These are phyloP conservation scores for Cardamine resedifolia DNA, from an alignment of 345 rosid species.

Conservation along the genomic window DNA sequence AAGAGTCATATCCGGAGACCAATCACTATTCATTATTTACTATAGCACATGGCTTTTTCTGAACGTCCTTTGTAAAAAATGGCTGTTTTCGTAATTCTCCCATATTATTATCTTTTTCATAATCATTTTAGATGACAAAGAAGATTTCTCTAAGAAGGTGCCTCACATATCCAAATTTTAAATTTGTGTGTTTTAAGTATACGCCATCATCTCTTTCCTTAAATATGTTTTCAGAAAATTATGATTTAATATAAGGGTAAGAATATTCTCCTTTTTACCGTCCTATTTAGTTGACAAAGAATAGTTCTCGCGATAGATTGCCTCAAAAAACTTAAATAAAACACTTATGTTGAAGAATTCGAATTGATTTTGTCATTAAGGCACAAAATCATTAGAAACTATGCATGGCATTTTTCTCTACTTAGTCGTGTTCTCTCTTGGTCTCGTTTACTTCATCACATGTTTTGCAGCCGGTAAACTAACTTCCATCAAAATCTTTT, in stretches of 20 bases:
- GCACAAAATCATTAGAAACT: constrained; percentile 20
- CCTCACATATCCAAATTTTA: neutral
- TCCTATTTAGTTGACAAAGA: constrained; percentile 12
- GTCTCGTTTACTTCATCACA: constrained; percentile 49
- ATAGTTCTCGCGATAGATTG: neutral
- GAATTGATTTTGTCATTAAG: constrained; percentile 7
- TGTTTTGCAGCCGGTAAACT: constrained; percentile 64
- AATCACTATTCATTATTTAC: too few species aligned
- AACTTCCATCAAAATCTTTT: neutral
- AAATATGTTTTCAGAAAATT: neutral
- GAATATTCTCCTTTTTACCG: neutral
- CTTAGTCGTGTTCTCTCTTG: constrained; percentile 40
- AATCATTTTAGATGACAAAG: constrained; percentile 6
- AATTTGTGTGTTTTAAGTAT: too few species aligned
- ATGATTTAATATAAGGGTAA: constrained; percentile 15
- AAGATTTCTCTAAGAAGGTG: neutral
- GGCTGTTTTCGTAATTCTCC: too few species aligned
- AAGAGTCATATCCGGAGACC: too few species aligned
- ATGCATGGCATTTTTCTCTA: constrained; percentile 22
- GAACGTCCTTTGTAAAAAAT: too few species aligned
- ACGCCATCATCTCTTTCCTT: neutral
- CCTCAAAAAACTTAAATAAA: too few species aligned
- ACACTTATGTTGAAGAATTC: constrained; percentile 7
- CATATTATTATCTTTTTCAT: neutral
- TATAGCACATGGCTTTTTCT: too few species aligned